phyloP scores from a whole-genome alignment of 768 basidiomycete genomes.

The Gymnopilus dilepis region DNA sequence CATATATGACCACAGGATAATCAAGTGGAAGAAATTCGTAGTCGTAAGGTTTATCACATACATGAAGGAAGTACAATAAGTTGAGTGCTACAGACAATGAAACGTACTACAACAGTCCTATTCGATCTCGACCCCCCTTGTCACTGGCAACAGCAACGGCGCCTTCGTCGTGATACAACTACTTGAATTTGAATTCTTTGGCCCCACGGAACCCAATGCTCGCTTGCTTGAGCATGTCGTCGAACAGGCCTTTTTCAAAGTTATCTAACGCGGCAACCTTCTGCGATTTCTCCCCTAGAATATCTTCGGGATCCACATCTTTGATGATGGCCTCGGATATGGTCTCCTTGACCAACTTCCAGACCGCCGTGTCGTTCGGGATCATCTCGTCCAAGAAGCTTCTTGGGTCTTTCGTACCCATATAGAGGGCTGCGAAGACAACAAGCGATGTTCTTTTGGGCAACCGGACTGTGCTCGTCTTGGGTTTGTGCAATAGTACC shows the following conservation, averaged over 20 bases:
- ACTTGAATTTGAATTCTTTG: neutral
- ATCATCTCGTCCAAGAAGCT: conserved; percentile 13
- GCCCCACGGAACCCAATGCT: neutral
- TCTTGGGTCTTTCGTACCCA: conserved; percentile 5
- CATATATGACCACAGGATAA: too few species aligned
- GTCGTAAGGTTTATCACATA: too few species aligned
- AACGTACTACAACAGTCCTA: too few species aligned
- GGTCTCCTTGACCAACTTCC: conserved; percentile 15
- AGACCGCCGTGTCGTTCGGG: conserved; percentile 17
- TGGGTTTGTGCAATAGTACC: conserved; percentile 12
- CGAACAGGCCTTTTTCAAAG: neutral
- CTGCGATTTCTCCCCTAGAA: neutral
- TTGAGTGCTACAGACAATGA: too few species aligned
- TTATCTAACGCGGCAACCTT: neutral
- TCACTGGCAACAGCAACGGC: too few species aligned
- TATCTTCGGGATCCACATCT: conserved; percentile 1
- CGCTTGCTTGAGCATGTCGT: neutral
- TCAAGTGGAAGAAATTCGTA: too few species aligned
- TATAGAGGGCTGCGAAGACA: conserved; percentile 13
- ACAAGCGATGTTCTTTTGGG: conserved; percentile 10
- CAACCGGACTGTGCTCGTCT: neutral
- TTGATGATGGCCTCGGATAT: conserved; percentile 9
- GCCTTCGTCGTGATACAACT: neutral
- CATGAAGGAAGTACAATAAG: too few species aligned
- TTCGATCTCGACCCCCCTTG: too few species aligned